Percentiles rank a stretch among this genome's conserved stretches.
Evolutionary conservation across 2,329 filamentous ascomycete species (phyloP).

Genomic region (Xylariaceae sp.): DNA sequence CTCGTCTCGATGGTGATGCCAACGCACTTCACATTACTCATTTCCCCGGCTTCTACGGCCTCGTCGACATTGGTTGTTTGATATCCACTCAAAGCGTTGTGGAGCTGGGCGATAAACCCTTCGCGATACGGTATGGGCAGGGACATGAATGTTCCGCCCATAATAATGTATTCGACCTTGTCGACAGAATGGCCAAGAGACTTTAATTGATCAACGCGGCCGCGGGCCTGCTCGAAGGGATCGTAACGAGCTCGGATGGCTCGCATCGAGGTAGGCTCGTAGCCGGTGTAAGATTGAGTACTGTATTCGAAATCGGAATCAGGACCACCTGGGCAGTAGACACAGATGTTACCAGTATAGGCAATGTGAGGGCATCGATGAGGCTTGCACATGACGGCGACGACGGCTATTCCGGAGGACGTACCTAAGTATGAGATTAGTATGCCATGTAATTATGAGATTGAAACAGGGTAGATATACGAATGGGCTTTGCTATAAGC

Average conservation of each 20-base stretch:
- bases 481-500: constrained; percentile 92
- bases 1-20: constrained; percentile 98
- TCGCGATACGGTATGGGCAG: constrained; percentile 84
- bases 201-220: constrained; percentile 94
- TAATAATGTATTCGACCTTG: constrained; percentile 99
- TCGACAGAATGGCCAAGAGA: constrained; percentile 94
- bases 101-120: constrained; percentile 89
- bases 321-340: constrained; percentile 95
- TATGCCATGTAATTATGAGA: neutral
- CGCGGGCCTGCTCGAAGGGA: constrained; percentile 94
- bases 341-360: constrained; percentile 98
- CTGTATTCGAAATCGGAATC: constrained; percentile 99
- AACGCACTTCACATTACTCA: constrained; percentile 96
- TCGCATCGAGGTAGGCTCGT: constrained; percentile 97
- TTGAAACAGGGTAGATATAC: constrained; percentile 31
- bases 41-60: constrained; percentile 87
- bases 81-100: constrained; percentile 95
- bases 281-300: constrained; percentile 97
- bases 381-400: constrained; percentile 99
- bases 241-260: constrained; percentile 96
- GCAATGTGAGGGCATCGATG: constrained; percentile 97
- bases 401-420: constrained; percentile 93
- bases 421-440: constrained; percentile 43
- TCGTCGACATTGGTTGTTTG: constrained; percentile 93
- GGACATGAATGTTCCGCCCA: constrained; percentile 99